A percentile compares a stretch with the other conserved stretches of the same genome.
Evolutionary conservation across 768 basidiomycete species (phyloP).

Genomic region (Mycena metata): DNA sequence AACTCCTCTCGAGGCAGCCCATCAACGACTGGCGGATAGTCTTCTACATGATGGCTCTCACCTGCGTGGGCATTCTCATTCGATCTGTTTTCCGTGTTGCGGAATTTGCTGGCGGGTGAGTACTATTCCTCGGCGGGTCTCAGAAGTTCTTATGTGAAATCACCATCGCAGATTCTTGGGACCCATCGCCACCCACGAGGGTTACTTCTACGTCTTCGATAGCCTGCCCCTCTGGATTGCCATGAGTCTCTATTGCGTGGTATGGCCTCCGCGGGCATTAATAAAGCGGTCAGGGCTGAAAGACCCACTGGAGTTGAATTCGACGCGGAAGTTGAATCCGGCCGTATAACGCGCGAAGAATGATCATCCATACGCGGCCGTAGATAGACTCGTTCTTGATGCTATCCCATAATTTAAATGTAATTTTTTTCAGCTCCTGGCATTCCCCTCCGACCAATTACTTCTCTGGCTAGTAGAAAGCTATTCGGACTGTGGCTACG

Average conservation of each 20-base stretch:
- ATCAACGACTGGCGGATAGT: slow-evolving; percentile 30
- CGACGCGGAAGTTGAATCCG: too few species aligned
- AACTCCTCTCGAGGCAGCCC: slow-evolving; percentile 5
- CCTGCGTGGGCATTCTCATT: slow-evolving; percentile 46
- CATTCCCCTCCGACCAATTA: too few species aligned
- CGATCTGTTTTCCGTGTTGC: slow-evolving; percentile 38
- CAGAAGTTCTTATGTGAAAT: background rate
- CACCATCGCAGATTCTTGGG: slow-evolving; percentile 44
- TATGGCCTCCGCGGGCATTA: slow-evolving; percentile 23
- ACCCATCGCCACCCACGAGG: slow-evolving; percentile 59
- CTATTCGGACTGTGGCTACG: too few species aligned
- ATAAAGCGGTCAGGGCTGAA: too few species aligned
- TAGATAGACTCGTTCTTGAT: too few species aligned
- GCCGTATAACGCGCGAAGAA: too few species aligned
- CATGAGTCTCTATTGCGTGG: slow-evolving; percentile 51
- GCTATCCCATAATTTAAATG: too few species aligned
- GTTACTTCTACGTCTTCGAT: slow-evolving; percentile 67
- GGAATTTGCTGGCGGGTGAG: slow-evolving; percentile 23
- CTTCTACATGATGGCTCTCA: background rate
- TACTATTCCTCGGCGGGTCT: background rate
- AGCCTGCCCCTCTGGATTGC: slow-evolving; percentile 64
- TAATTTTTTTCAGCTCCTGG: too few species aligned
- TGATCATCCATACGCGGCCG: too few species aligned
- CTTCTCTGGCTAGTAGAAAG: too few species aligned
- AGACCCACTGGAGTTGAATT: too few species aligned